These are phyloP conservation scores for Cladochytrium replicatum DNA, from an alignment of 192 early-diverging fungal genomes.

Conservation along the genomic window DNA sequence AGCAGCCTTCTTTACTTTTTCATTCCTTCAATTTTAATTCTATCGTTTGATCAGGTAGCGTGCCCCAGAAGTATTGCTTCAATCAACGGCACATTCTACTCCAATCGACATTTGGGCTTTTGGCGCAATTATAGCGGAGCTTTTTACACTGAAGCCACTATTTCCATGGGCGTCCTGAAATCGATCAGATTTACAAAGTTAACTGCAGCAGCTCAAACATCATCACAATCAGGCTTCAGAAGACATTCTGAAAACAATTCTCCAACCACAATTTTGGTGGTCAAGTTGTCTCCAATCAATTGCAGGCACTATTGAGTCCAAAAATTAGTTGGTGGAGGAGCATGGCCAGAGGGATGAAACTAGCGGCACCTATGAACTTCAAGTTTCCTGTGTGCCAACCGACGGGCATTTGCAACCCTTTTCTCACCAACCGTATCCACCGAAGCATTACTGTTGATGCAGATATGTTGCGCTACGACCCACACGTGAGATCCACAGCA, in stretches of 20 bases:
- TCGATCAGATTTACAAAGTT: conserved; percentile 86
- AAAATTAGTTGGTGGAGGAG: conserved; percentile 37
- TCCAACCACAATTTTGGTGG: no score
- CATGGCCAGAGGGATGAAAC: conserved; percentile 36
- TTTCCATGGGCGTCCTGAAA: conserved; percentile 90
- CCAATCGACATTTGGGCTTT: conserved; percentile 97
- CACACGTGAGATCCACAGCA: conserved; percentile 61
- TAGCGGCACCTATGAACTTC: conserved; percentile 41
- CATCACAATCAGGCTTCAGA: no score
- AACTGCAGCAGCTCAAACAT: no score
- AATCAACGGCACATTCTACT: conserved; percentile 69
- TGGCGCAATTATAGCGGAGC: conserved; percentile 83
- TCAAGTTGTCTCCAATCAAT: no score
- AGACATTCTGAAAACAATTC: no score
- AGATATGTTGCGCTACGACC: conserved; percentile 70
- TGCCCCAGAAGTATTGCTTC: conserved; percentile 87
- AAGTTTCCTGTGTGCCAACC: no score
- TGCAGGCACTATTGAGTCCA: no score
- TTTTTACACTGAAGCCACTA: conserved; percentile 76
- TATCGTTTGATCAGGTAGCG: no score
- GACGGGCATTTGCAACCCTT: no score
- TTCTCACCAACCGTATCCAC: no score
- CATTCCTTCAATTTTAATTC: no score
- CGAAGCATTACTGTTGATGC: no score
- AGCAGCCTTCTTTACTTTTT: conserved; percentile 4